These are phyloP conservation scores for Veloboletus limbatus DNA, from an alignment of 1,284 basidiomycete species.

Conservation along the genomic window DNA sequence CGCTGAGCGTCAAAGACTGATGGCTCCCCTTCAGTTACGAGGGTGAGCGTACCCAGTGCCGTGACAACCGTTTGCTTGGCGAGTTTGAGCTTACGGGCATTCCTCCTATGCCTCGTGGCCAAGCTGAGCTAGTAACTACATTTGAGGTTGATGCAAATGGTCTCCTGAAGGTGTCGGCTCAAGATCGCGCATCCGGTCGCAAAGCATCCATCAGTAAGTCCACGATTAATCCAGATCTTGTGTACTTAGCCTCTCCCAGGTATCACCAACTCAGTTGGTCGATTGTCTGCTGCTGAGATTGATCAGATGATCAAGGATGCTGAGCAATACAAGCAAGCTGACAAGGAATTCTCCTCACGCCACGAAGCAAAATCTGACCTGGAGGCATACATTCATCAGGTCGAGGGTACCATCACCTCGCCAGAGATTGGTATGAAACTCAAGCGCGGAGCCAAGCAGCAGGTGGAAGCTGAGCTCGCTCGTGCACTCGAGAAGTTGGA, in stretches of 20 bases:
- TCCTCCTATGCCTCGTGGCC: conserved; percentile 94
- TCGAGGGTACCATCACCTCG: conserved; percentile 89
- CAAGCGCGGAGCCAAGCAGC: conserved; percentile 90
- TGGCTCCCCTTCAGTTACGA: conserved; percentile 61
- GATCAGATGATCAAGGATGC: conserved; percentile 99
- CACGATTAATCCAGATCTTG: background rate
- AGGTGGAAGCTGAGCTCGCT: conserved; percentile 94
- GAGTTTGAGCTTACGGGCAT: conserved; percentile 98
- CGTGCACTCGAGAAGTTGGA: conserved; percentile 96
- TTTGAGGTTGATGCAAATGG: conserved; percentile 98
- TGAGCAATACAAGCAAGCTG: conserved; percentile 92
- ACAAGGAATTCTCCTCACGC: conserved; percentile 94
- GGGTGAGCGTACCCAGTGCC: conserved; percentile 96
- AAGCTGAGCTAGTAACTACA: conserved; percentile 93
- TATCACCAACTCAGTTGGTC: conserved; percentile 95
- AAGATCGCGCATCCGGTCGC: conserved; percentile 93
- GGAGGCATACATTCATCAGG: conserved; percentile 93
- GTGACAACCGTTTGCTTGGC: conserved; percentile 94
- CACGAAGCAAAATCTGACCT: conserved; percentile 97
- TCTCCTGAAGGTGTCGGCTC: conserved; percentile 92
- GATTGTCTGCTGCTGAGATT: conserved; percentile 91
- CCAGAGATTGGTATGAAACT: conserved; percentile 97
- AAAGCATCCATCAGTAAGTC: conserved; percentile 90
- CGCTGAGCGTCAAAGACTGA: conserved; percentile 9
- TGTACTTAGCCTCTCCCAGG: conserved; percentile 41